Conservation (phyloP, 129 eudicot genomes). For the Mikania micrantha region DNA sequence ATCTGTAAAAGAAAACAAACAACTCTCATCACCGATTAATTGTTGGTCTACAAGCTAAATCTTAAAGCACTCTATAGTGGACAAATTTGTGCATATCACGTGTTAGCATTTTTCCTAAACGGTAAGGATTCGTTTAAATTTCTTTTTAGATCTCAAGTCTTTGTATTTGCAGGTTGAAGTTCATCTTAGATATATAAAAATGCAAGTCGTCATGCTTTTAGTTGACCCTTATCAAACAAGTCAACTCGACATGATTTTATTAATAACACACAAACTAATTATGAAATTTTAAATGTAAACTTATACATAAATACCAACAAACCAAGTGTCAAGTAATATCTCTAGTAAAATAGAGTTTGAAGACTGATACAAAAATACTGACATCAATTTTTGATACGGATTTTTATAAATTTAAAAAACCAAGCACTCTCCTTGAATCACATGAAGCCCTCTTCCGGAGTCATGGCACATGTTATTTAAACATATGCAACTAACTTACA, state of each 20-base stretch:
- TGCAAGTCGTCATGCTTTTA: background rate
- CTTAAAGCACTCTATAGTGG: background rate
- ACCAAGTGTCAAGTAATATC: too few relatives aligned
- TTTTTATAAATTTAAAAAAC: background rate
- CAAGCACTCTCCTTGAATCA: background rate
- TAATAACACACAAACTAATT: background rate
- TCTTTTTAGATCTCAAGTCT: background rate
- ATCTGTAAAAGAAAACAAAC: slow-evolving; percentile 40
- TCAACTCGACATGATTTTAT: background rate
- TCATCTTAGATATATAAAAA: background rate
- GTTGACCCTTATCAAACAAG: background rate
- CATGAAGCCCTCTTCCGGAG: background rate
- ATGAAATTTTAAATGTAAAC: background rate
- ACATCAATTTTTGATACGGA: background rate
- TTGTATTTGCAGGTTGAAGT: background rate
- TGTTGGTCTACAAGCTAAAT: background rate
- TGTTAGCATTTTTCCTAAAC: background rate
- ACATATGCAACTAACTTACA: background rate
- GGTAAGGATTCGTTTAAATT: background rate
- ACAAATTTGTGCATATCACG: background rate
- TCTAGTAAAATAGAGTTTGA: too few relatives aligned
- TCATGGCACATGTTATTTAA: background rate
- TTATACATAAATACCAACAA: too few relatives aligned
- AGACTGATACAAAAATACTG: too few relatives aligned
- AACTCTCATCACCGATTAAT: background rate